These are phyloP conservation scores for Amanita phalloides DNA, from an alignment of 768 basidiomycete genomes.

Conservation along the genomic window DNA sequence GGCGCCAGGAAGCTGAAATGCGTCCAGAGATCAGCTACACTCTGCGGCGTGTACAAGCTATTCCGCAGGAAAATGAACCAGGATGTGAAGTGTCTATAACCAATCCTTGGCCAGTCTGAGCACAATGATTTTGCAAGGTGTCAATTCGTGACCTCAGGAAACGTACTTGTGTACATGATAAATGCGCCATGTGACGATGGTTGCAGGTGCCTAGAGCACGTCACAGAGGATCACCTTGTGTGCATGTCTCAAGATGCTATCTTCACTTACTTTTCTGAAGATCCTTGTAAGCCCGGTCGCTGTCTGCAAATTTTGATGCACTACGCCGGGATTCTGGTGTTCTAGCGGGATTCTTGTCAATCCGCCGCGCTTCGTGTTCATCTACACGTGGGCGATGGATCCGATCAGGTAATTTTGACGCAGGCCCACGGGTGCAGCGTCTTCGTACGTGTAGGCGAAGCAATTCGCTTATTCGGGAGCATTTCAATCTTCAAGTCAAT, in stretches of 20 bases:
- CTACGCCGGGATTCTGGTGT: not conserved
- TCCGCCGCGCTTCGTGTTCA: not conserved
- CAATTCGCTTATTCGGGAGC: too few relatives aligned
- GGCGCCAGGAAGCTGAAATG: not conserved
- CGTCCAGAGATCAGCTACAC: not conserved
- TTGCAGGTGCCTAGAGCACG: not conserved
- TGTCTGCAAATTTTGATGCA: not conserved
- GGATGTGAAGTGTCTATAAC: not conserved
- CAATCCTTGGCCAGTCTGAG: not conserved
- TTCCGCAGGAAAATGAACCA: not conserved
- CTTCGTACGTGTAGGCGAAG: too few relatives aligned
- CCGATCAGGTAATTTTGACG: not conserved
- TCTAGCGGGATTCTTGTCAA: slow-evolving; percentile 4
- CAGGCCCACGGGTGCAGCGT: not conserved
- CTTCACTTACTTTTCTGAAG: not conserved
- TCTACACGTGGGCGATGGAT: not conserved
- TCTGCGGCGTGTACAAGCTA: not conserved
- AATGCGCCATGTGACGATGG: not conserved
- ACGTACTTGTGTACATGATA: not conserved
- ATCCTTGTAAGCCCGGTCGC: not conserved
- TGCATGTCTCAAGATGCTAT: not conserved
- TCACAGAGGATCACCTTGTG: not conserved
- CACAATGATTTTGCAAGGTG: not conserved
- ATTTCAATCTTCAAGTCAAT: too few relatives aligned
- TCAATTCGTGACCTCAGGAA: not conserved